A percentile compares a stretch with the other conserved stretches of the same genome.
Conservation (phyloP, 192 early-diverging fungal genomes). For the Entomortierella lignicola region DNA sequence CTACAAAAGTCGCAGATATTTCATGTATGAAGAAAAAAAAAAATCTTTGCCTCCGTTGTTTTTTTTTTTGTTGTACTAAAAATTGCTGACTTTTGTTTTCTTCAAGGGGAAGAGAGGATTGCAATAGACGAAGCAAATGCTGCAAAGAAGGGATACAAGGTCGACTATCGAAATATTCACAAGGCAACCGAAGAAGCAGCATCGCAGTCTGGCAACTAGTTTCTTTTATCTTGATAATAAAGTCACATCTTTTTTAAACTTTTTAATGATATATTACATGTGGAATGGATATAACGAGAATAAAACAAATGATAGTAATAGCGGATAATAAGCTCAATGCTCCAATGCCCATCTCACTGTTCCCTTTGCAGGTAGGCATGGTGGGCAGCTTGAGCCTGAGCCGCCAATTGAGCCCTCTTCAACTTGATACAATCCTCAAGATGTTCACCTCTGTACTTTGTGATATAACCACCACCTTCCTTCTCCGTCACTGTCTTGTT, state of each 20-base stretch:
- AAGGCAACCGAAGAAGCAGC: constrained; percentile 9
- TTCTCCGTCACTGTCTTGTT: constrained; percentile 70
- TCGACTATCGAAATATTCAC: constrained; percentile 38
- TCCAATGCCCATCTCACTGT: neutral
- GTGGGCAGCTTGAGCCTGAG: constrained; percentile 18
- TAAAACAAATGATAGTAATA: no score
- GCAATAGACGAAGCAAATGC: constrained; percentile 45
- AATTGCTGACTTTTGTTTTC: no score
- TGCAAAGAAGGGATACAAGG: constrained; percentile 50
- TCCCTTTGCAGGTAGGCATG: constrained; percentile 24
- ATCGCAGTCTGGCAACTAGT: neutral
- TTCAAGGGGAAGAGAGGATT: constrained; percentile 47
- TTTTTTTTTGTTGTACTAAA: constrained; percentile 1
- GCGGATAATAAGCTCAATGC: neutral
- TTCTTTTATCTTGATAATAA: no score
- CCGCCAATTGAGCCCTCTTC: constrained; percentile 44
- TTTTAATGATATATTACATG: neutral
- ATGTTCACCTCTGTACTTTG: constrained; percentile 69
- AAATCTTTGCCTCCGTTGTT: neutral
- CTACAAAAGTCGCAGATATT: constrained; percentile 21
- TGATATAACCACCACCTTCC: constrained; percentile 62
- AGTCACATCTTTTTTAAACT: neutral
- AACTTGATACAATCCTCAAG: constrained; percentile 61
- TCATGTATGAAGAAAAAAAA: constrained; percentile 25
- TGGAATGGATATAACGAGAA: neutral